Base-by-base conservation (phyloP, 768 basidiomycete species). In the Cantharellus anzutake region DNA sequence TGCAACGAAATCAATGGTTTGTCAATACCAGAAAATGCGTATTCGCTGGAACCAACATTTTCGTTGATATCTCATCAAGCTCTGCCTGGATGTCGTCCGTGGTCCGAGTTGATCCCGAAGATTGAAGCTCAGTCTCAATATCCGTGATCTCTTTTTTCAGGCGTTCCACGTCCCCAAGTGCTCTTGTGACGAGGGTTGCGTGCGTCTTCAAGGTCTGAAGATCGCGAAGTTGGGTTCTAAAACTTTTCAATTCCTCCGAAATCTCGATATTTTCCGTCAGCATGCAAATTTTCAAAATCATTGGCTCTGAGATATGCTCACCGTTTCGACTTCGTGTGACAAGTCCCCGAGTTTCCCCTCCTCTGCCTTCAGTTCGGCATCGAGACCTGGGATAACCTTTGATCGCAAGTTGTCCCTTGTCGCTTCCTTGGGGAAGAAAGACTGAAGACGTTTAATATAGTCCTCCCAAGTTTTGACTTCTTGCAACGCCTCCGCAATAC, bases 21-120 rank as follows among this genome's bases (percentile, higher is more conserved):
- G 44, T 52, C 60, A 2, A 35, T 57, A 14, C 7, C 7, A 16
- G 41, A n/a, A 3, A 5, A 42, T 37, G 41, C 42, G 51, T 41
- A 40, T 51, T 16, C 7, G 0, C 14, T 20, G 16, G 11, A 48
- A 42, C 35, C 14, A 14, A 94, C 92, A 90, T 74, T 62, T 83
- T 75, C 14, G 71, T 72, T 1, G 76, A 73, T 34, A 93, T 68
- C 1, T 71, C 70, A 59, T 84, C 80, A 3, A 96, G 73, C 66
- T 96, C 83, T 35, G 65, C 71, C 68, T 97, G 86, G 14, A 97
- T 83, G 53, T 93, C 91, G 52, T 90, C 86, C 0, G 80, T 78
- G 1, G 92, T 91, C 70, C 81, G 87, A 11, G 79, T 77, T 41
- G 83, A 84, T 2, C 92, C 93, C 2, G 81, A 81, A 4, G 76